Evolutionary conservation across 768 basidiomycete genomes (phyloP).

Genomic region (Xanthoconium purpureum): DNA sequence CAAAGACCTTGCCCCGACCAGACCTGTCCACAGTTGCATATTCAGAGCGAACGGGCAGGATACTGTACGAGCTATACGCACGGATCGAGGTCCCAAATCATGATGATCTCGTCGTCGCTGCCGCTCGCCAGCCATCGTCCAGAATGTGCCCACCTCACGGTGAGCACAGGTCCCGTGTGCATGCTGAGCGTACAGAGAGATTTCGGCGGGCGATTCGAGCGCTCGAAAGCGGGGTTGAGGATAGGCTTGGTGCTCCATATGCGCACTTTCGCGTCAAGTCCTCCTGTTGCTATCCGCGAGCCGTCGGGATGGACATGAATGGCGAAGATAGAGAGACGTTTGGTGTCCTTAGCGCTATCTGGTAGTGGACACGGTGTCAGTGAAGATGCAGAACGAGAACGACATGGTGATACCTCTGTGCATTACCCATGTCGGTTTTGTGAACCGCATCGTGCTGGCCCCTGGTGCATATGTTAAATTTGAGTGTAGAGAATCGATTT

Average conservation of each 20-base stretch:
- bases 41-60: slow-evolving; percentile 1
- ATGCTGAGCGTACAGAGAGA: slow-evolving; percentile 86
- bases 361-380: background rate
- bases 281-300: slow-evolving; percentile 95
- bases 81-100: slow-evolving; percentile 98
- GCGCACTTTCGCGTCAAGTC: slow-evolving; percentile 91
- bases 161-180: slow-evolving; percentile 91
- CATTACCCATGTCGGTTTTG: slow-evolving; percentile 84
- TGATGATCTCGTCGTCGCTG: slow-evolving; percentile 91
- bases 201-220: slow-evolving; percentile 73
- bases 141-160: slow-evolving; percentile 90
- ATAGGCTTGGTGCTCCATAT: slow-evolving; percentile 98
- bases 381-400: background rate
- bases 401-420: slow-evolving; percentile 53
- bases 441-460: slow-evolving; percentile 64
- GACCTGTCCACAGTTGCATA: slow-evolving; percentile 49
- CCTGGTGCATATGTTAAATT: background rate
- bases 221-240: slow-evolving; percentile 66
- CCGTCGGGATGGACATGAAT: slow-evolving; percentile 95
- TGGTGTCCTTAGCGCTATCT: slow-evolving; percentile 51
- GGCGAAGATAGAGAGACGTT: slow-evolving; percentile 84
- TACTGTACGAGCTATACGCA: slow-evolving; percentile 39
- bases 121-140: slow-evolving; percentile 95
- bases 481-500: no score
- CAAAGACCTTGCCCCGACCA: slow-evolving; percentile 87